phyloP scores from a whole-genome alignment of 768 basidiomycete species.

The Lactarius evosmus region DNA sequence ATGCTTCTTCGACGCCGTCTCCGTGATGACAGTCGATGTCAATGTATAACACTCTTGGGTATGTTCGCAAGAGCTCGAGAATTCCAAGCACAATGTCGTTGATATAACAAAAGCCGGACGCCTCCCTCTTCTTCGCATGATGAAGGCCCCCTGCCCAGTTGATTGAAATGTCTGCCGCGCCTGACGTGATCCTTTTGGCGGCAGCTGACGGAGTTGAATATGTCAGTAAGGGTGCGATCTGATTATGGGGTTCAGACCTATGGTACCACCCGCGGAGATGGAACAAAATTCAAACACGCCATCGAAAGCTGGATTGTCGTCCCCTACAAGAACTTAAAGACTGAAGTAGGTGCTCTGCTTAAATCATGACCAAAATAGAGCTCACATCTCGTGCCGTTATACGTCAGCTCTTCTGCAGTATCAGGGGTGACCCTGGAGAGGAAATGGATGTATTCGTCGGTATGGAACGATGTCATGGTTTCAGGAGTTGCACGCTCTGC shows the following conservation, averaged over 20 bases:
- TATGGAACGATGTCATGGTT: slow-evolving; percentile 89
- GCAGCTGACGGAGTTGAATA: slow-evolving; percentile 50
- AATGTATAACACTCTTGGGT: slow-evolving; percentile 89
- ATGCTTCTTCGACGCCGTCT: slow-evolving; percentile 98
- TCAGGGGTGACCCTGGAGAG: slow-evolving; percentile 87
- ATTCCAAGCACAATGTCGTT: slow-evolving; percentile 97
- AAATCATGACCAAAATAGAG: slow-evolving; percentile 17
- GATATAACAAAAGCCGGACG: slow-evolving; percentile 98
- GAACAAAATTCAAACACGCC: slow-evolving; percentile 97
- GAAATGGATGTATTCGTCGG: slow-evolving; percentile 97
- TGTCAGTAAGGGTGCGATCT: not conserved
- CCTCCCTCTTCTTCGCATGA: slow-evolving; percentile 99
- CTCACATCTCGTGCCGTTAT: slow-evolving; percentile 81
- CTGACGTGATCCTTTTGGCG: slow-evolving; percentile 73
- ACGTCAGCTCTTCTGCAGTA: slow-evolving; percentile 81
- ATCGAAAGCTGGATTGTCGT: slow-evolving; percentile 96
- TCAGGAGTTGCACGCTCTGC: slow-evolving; percentile 38
- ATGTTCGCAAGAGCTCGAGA: slow-evolving; percentile 83
- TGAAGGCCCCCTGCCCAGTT: slow-evolving; percentile 99
- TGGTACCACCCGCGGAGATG: slow-evolving; percentile 93
- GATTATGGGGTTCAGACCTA: slow-evolving; percentile 46
- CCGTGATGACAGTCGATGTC: slow-evolving; percentile 99
- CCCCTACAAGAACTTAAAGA: slow-evolving; percentile 58
- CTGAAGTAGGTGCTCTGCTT: not conserved
- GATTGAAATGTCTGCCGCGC: slow-evolving; percentile 78